Evolutionary conservation across 2,329 filamentous ascomycete species (phyloP).

Genomic region (Colletotrichum melonis): DNA sequence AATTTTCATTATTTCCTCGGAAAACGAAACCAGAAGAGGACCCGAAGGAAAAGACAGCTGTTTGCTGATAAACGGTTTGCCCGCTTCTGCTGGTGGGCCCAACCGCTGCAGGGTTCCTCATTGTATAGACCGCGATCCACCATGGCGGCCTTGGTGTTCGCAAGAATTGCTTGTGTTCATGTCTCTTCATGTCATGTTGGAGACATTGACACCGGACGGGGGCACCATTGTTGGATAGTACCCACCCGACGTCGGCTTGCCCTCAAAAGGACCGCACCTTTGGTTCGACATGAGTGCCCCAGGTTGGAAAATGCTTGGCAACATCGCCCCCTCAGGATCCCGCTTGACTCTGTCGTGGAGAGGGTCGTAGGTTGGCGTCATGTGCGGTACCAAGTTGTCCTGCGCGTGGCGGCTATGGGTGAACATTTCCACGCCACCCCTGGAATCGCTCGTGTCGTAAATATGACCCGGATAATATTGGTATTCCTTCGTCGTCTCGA

Average conservation of each 20-base stretch:
- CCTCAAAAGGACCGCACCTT: constrained; percentile 62
- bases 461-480: constrained; percentile 65
- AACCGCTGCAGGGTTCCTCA: background rate
- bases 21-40: background rate
- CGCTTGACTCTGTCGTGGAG: constrained; percentile 54
- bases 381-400: constrained; percentile 47
- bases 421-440: constrained; percentile 62
- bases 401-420: constrained; percentile 48
- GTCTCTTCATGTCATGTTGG: constrained; percentile 35
- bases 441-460: constrained; percentile 56
- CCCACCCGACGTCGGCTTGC: constrained; percentile 61
- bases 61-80: background rate
- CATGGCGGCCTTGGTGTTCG: constrained; percentile 22
- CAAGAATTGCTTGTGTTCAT: background rate
- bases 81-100: background rate
- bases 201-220: constrained; percentile 60
- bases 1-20: constrained; percentile 3
- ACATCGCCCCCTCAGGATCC: constrained; percentile 57
- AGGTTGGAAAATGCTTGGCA: constrained; percentile 60
- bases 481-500: constrained; percentile 62
- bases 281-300: constrained; percentile 52
- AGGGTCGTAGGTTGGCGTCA: constrained; percentile 44
- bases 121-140: background rate
- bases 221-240: constrained; percentile 65
- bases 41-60: background rate